Evolutionary conservation across 1,284 basidiomycete genomes (phyloP), one percentile per base, ranked within the genome.

Genomic region (Thecaphora frezii): DNA sequence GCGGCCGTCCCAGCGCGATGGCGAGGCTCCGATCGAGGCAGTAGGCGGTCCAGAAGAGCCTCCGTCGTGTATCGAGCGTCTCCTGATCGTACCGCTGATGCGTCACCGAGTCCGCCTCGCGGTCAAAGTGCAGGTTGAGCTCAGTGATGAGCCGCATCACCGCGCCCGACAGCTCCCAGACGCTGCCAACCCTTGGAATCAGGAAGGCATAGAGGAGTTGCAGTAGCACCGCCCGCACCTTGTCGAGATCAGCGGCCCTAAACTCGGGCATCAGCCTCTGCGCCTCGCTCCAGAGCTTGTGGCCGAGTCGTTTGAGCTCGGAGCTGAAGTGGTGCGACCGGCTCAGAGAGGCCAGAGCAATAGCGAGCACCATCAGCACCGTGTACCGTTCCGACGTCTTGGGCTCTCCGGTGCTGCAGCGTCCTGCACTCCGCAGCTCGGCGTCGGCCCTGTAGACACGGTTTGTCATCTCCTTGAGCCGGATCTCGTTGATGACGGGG

Each of bases 31-130:
- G 50, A 46, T 67, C 65, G 14, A 67, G 44, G 23, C 65, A 63
- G 51, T 67, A 67, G 5, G 53, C 51, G 9, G 65, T 67, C 65
- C 65, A 67, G 49, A 67, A 67, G 16, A 67, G 39, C 2, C 65
- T 41, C 1, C 60, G 48, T 37, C 57, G 60, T 12, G 63, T 50
- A n/a, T 67, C 65, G 33, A 63, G 40, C 9, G 33, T 51, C 36
- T 59, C 57, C 4, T 47, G 39, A 5, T 48, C 45, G 26, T 55
- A 54, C 4, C 46, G 42, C 7, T 57, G 50, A 26, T 62, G 58
- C 28, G 58, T 46, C 1, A 55, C 48, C 19, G 64, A 58, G 26
- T 66, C 58, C 36, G 52, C 54, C 8, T 66, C 64, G 30, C 63
- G 58, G 33, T 66, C 64, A 18, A 62, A 56, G 19, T 67, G 57